Evolutionary conservation across 1,139 yeast species (phyloP).

Genomic region (Yamadazyma spencermartinsiae): DNA sequence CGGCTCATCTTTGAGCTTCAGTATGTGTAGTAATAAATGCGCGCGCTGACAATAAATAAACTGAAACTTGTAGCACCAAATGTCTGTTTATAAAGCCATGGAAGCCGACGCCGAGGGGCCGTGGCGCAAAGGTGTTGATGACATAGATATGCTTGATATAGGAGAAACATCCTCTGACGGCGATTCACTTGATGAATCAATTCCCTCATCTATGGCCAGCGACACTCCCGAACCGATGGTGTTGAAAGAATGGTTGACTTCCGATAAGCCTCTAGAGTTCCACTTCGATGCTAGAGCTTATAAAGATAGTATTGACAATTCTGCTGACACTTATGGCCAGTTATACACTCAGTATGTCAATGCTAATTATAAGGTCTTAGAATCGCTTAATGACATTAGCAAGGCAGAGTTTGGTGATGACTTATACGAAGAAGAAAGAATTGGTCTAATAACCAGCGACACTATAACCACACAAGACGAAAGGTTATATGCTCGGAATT

Average conservation of each 20-base stretch:
- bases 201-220: conserved; percentile 14
- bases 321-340: conserved; percentile 20
- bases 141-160: conserved; percentile 49
- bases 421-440: conserved; percentile 23
- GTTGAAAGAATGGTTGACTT: conserved; percentile 39
- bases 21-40: conserved; percentile 2
- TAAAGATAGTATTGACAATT: conserved; percentile 21
- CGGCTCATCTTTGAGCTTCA: conserved; percentile 16
- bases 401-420: conserved; percentile 9
- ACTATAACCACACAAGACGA: conserved; percentile 11
- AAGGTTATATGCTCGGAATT: conserved; percentile 11
- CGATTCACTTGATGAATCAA: conserved; percentile 28
- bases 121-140: conserved; percentile 27
- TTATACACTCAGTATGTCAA: conserved; percentile 31
- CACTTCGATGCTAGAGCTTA: conserved; percentile 31
- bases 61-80: too few relatives aligned
- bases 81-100: too few relatives aligned
- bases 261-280: conserved; percentile 29
- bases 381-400: conserved; percentile 19
- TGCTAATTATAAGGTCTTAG: conserved; percentile 34
- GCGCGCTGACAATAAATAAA: too few relatives aligned
- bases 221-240: conserved; percentile 19
- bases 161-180: conserved; percentile 40
- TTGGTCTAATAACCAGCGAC: conserved; percentile 35
- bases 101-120: too few relatives aligned